A percentile compares a stretch with the other conserved stretches of the same genome.
Evolutionary conservation across 1,139 yeast species (phyloP).

Genomic region (Saccharomyces hybrid): DNA sequence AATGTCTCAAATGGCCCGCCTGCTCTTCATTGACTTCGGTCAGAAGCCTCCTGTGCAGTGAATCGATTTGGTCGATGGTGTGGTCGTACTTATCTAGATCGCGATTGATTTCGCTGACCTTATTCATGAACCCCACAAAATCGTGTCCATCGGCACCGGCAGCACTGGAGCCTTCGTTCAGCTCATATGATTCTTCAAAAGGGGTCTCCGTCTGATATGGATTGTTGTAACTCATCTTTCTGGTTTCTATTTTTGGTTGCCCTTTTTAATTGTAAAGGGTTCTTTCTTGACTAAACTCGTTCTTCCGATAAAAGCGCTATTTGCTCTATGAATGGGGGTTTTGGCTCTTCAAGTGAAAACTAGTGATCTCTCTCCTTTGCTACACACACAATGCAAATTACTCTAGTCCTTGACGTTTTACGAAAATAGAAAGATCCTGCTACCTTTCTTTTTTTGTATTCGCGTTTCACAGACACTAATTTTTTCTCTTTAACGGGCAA

Average conservation of each 20-base stretch:
- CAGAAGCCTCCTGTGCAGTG: constrained; percentile 72
- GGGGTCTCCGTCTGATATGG: constrained; percentile 14
- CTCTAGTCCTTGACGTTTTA: neutral
- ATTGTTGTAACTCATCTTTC: constrained; percentile 13
- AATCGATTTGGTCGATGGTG: constrained; percentile 68
- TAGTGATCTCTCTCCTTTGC: neutral
- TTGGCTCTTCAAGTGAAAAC: neutral
- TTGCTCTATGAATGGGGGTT: neutral
- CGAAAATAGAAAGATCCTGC: neutral
- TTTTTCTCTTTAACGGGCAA: neutral
- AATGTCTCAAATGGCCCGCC: constrained; percentile 61
- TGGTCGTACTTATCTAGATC: constrained; percentile 75
- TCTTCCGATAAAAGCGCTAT: neutral
- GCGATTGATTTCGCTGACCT: constrained; percentile 73
- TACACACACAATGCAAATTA: neutral
- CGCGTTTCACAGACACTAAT: constrained; percentile 1
- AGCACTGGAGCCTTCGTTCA: constrained; percentile 5
- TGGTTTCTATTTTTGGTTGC: neutral
- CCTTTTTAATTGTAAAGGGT: neutral
- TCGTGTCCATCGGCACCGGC: constrained; percentile 35
- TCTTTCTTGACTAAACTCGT: neutral
- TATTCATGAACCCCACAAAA: constrained; percentile 72
- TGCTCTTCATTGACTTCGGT: constrained; percentile 82
- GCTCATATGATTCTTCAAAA: constrained; percentile 14
- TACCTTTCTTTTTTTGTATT: neutral